Evolutionary conservation across 2,329 filamentous ascomycete genomes (phyloP).

Genomic region (Pseudogymnoascus sp.): DNA sequence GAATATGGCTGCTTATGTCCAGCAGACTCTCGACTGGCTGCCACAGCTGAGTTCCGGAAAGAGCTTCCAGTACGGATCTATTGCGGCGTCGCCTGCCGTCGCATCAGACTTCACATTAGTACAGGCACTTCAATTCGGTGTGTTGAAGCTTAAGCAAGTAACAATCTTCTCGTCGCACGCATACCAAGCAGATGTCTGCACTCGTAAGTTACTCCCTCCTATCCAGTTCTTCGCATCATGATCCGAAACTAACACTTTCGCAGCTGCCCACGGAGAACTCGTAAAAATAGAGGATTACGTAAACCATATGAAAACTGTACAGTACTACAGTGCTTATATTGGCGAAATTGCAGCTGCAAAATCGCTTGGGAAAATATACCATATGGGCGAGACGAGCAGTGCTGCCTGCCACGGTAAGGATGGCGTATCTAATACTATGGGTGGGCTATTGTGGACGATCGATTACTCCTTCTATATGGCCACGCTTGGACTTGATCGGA

Average conservation of each 20-base stretch:
- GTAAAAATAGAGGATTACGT: neutral
- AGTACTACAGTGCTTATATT: neutral
- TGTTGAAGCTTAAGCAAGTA: neutral
- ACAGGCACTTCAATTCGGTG: neutral
- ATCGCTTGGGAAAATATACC: conserved; percentile 14
- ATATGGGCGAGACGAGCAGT: conserved; percentile 31
- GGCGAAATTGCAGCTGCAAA: neutral
- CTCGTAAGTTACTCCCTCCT: neutral
- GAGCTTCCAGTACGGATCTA: neutral
- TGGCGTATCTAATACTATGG: conserved; percentile 26
- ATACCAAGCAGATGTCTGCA: neutral
- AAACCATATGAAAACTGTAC: neutral
- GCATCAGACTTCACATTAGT: neutral
- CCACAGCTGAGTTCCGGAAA: neutral
- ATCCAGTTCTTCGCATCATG: neutral
- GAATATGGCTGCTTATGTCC: neutral
- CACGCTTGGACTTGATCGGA: conserved; percentile 22
- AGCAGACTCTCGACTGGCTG: neutral
- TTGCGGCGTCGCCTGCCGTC: neutral
- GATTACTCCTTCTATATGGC: conserved; percentile 25
- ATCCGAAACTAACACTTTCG: neutral
- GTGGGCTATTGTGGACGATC: conserved; percentile 25
- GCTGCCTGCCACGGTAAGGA: conserved; percentile 23
- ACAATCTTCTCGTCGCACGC: neutral
- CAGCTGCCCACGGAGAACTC: neutral